Conservation (phyloP, 352 stramenopile species). For the Phytophthora citrophthora region DNA sequence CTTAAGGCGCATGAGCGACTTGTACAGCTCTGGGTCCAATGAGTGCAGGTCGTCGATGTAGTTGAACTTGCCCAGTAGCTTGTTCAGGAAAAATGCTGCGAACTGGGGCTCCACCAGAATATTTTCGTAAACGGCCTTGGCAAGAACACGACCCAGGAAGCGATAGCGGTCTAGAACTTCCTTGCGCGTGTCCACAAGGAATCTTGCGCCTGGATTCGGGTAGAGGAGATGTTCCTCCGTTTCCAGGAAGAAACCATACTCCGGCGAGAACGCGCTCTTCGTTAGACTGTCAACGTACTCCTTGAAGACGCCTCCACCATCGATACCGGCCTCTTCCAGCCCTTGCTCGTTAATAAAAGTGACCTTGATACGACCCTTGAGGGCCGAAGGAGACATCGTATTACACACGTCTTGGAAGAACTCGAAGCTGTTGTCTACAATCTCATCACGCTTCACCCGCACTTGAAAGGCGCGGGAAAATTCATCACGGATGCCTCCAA, state of each 20-base stretch:
- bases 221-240: conserved; percentile 92
- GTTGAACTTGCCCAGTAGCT: conserved; percentile 92
- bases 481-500: conserved; percentile 61
- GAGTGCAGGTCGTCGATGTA: conserved; percentile 93
- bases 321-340: conserved; percentile 95
- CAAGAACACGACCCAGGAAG: conserved; percentile 95
- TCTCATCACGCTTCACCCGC: conserved; percentile 73
- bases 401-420: conserved; percentile 71
- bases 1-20: conserved; percentile 97
- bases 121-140: conserved; percentile 96
- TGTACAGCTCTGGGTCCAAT: conserved; percentile 95
- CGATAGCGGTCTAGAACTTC: conserved; percentile 93
- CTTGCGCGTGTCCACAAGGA: conserved; percentile 69
- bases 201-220: conserved; percentile 90
- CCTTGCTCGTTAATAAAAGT: conserved; percentile 94
- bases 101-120: conserved; percentile 98
- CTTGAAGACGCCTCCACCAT: conserved; percentile 98
- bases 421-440: conserved; percentile 92
- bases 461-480: conserved; percentile 63
- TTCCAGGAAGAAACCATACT: conserved; percentile 83
- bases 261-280: conserved; percentile 89
- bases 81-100: conserved; percentile 96
- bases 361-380: conserved; percentile 93
- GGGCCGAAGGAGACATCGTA: conserved; percentile 60
- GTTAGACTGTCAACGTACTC: conserved; percentile 95